phyloP scores from a whole-genome alignment of 2,329 filamentous ascomycete species.

The Venturia carpophila region DNA sequence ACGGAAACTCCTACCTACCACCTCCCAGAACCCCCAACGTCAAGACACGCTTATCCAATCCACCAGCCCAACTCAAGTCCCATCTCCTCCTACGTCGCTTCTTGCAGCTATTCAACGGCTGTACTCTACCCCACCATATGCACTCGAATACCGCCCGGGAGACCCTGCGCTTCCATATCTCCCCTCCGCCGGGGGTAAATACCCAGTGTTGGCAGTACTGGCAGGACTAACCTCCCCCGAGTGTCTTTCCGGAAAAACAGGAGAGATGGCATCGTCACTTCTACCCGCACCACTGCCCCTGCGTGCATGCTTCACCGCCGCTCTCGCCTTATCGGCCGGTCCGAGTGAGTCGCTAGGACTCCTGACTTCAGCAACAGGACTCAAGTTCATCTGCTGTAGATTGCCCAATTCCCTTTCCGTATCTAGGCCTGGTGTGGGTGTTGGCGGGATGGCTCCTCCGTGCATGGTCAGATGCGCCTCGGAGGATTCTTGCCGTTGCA shows the following conservation, averaged over 20 bases:
- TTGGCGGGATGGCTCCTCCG: conserved; percentile 25
- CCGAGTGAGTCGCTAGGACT: neutral
- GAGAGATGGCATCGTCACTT: neutral
- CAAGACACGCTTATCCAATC: too few species aligned
- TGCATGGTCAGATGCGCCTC: conserved; percentile 41
- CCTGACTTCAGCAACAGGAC: neutral
- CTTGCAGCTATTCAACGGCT: neutral
- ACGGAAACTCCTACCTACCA: too few species aligned
- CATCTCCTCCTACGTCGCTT: too few species aligned
- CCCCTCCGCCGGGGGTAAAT: neutral
- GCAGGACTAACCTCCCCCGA: neutral
- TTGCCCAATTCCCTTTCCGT: neutral
- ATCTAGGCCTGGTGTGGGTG: neutral
- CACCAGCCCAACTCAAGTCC: too few species aligned
- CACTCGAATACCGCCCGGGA: conserved; percentile 12
- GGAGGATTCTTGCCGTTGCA: conserved; percentile 38
- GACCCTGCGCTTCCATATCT: conserved; percentile 12
- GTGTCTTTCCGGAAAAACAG: conserved; percentile 4
- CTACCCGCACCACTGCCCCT: neutral
- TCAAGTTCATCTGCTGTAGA: neutral
- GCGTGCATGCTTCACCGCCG: neutral
- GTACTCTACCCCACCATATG: neutral
- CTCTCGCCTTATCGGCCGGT: neutral
- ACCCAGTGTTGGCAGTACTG: neutral
- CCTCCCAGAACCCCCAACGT: too few species aligned